Evolutionary conservation across 2,329 filamentous ascomycete genomes (phyloP).

Genomic region (Botrytis pseudocinerea): DNA sequence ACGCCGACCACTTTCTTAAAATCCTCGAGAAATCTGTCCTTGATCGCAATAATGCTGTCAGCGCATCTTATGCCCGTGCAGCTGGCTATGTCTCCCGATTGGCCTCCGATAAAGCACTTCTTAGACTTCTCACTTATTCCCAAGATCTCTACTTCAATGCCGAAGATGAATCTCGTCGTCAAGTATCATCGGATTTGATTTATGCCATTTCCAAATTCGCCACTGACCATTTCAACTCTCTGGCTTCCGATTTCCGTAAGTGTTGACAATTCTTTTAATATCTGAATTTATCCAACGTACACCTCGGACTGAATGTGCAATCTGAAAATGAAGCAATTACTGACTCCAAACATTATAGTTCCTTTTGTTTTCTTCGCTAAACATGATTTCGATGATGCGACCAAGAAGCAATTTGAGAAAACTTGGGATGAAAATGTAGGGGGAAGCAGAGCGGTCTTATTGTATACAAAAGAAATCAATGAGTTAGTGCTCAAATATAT

Average conservation of each 20-base stretch:
- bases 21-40: constrained; percentile 78
- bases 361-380: constrained; percentile 88
- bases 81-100: constrained; percentile 79
- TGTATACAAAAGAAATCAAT: constrained; percentile 84
- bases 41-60: constrained; percentile 92
- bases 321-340: neutral
- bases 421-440: constrained; percentile 92
- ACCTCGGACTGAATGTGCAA: neutral
- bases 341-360: constrained; percentile 44
- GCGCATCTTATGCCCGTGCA: constrained; percentile 81
- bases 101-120: constrained; percentile 51
- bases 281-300: too few species aligned
- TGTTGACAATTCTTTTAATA: neutral
- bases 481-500: constrained; percentile 66
- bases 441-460: constrained; percentile 74
- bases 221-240: constrained; percentile 79
- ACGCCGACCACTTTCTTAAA: constrained; percentile 74
- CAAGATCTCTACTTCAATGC: constrained; percentile 77
- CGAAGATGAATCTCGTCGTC: constrained; percentile 73
- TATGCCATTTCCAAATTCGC: constrained; percentile 82
- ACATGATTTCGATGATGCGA: constrained; percentile 80
- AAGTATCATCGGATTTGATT: constrained; percentile 80
- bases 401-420: constrained; percentile 75
- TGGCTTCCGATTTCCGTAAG: constrained; percentile 63
- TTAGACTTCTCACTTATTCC: constrained; percentile 53